Base-by-base conservation (phyloP, 139 green algal genomes). In the Tetraselmis striata region DNA sequence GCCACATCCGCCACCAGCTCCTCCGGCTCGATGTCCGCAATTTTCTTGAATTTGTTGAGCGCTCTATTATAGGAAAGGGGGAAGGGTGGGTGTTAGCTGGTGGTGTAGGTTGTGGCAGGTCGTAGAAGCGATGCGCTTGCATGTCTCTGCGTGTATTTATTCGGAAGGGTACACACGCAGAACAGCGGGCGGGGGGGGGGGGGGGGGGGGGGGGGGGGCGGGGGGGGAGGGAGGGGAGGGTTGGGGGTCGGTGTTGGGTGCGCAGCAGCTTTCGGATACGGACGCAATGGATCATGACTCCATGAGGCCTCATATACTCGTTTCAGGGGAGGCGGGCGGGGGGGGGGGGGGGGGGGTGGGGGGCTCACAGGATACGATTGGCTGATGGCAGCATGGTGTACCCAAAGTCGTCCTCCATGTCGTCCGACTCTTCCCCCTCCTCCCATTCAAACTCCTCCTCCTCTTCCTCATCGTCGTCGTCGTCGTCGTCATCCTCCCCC, bases 381-480 rank as follows among this genome's bases (percentile, higher is more conserved):
- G 45, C 5, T 67, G 45, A 67, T 29, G 59, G 32, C 1, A 30
- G 77, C 29, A 80, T 86, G 18, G 76, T 74, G 1, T 81, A 5
- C 0, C 1, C 25, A 18, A 67, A 84, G 22, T 78, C 5, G 1
- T 81, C 80, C 24, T 74, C 81, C 0, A 80, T 79, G 0, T 59
- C 83, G 2, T 78, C 31, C 0, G 78, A 74, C 23, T 79, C 59
- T 27, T 59, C 30, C 1, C n/a, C 30, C 23, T 27, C 45, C 2
- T 1, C 28, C 59, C 32, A 32, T 2, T 79, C 78, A 1, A 67
- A 28, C 0, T 83, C 81, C 0, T 77, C 75, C 1, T 83, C 79
- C 1, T 79, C 59, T 23, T 86, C 83, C 1, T 82, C 32, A 1
- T 82, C 84, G 5, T 77, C 59, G 18, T 59, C 79, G 1, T 81